Evolutionary conservation across 1,139 yeast genomes (phyloP).

Genomic region (Sugiyamaella xylanicola): DNA sequence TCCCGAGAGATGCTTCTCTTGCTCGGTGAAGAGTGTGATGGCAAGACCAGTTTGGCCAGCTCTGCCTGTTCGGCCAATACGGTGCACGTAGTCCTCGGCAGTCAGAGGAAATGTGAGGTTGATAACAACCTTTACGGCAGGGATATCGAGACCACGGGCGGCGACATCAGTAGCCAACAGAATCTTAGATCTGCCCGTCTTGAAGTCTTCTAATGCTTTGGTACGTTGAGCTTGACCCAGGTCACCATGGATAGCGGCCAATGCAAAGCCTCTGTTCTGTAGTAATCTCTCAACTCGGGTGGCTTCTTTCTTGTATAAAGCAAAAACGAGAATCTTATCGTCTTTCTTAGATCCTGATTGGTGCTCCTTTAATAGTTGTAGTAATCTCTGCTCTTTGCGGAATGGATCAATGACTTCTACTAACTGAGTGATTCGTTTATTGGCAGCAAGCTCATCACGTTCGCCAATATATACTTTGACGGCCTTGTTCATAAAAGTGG

Average conservation of each 20-base stretch:
- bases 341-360: slow-evolving; percentile 61
- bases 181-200: slow-evolving; percentile 72
- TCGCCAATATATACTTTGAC: slow-evolving; percentile 92
- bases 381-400: slow-evolving; percentile 74
- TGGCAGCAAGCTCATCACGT: slow-evolving; percentile 90
- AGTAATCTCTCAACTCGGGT: slow-evolving; percentile 80
- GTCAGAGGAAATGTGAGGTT: slow-evolving; percentile 97
- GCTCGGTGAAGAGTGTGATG: slow-evolving; percentile 93
- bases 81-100: slow-evolving; percentile 95
- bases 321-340: slow-evolving; percentile 87
- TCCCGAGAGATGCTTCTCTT: slow-evolving; percentile 95
- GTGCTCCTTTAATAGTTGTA: slow-evolving; percentile 73
- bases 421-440: slow-evolving; percentile 86
- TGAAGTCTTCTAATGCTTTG: slow-evolving; percentile 80
- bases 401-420: slow-evolving; percentile 91
- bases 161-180: slow-evolving; percentile 98
- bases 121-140: slow-evolving; percentile 94
- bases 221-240: slow-evolving; percentile 91
- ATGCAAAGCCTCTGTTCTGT: slow-evolving; percentile 69
- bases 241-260: slow-evolving; percentile 96
- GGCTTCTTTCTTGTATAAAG: slow-evolving; percentile 95
- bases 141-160: slow-evolving; percentile 97
- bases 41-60: slow-evolving; percentile 96
- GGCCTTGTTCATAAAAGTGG: slow-evolving; percentile 77
- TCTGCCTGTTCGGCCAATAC: slow-evolving; percentile 98